Evolutionary conservation across 495 filamentous ascomycete species (phyloP).

Genomic region (Cetradonia linearis): DNA sequence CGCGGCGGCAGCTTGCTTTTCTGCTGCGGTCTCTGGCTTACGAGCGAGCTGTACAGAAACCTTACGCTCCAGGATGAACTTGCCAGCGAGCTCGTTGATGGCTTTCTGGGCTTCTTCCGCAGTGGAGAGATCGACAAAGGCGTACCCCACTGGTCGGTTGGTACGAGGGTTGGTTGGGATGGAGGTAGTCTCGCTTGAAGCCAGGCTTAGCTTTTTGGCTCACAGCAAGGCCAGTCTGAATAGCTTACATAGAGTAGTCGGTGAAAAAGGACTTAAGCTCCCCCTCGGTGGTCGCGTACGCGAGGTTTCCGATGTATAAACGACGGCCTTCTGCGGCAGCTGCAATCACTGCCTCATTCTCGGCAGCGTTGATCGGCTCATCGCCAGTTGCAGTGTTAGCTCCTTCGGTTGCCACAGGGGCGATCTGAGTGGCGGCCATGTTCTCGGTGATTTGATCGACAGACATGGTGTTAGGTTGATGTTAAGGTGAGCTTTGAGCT

Average conservation of each 20-base stretch:
- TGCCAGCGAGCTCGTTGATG: constrained; percentile 86
- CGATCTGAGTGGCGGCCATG: constrained; percentile 41
- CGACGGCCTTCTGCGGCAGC: constrained; percentile 97
- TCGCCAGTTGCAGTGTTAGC: constrained; percentile 79
- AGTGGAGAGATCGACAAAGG: constrained; percentile 94
- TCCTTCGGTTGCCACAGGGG: constrained; percentile 39
- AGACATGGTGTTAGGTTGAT: constrained; percentile 46
- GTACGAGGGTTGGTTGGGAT: constrained; percentile 99
- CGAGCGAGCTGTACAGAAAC: constrained; percentile 97
- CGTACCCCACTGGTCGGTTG: constrained; percentile 94
- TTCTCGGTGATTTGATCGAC: constrained; percentile 44
- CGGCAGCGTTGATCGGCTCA: constrained; percentile 45
- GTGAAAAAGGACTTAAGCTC: constrained; percentile 99
- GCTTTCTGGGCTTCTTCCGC: constrained; percentile 88
- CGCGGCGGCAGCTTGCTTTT: constrained; percentile 54
- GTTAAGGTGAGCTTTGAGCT: constrained; percentile 33
- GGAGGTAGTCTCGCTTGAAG: constrained; percentile 82
- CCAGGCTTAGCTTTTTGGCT: constrained; percentile 18
- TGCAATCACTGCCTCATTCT: constrained; percentile 84
- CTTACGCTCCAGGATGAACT: constrained; percentile 94
- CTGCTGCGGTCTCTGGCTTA: constrained; percentile 79
- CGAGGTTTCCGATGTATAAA: constrained; percentile 99
- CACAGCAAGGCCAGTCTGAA: not conserved
- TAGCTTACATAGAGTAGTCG: constrained; percentile 78
- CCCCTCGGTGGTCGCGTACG: constrained; percentile 98